Conservation (phyloP, 768 basidiomycete genomes). For the Tephrocybe sp. region DNA sequence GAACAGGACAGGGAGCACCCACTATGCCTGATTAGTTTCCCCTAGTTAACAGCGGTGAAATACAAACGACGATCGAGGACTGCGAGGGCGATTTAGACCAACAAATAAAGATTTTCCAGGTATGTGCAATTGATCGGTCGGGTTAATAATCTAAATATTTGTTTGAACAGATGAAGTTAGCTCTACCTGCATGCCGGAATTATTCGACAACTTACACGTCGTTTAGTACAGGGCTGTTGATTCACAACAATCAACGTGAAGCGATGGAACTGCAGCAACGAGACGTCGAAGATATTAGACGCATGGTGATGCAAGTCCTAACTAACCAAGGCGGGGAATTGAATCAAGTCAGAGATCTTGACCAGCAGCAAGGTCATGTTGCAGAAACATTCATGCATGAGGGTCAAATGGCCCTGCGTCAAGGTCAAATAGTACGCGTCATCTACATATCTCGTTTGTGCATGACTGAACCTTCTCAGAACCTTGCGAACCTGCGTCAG, state of each 20-base stretch:
- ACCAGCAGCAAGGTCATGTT: constrained; percentile 30
- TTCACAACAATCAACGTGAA: constrained; percentile 29
- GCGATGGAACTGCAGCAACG: constrained; percentile 25
- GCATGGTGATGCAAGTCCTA: constrained; percentile 39
- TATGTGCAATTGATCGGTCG: constrained; percentile 19
- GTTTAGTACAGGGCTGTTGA: constrained; percentile 27
- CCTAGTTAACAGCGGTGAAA: constrained; percentile 45
- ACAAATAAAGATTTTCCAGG: constrained; percentile 44
- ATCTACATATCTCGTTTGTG: neutral
- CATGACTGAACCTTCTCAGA: constrained; percentile 19
- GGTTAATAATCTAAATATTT: neutral
- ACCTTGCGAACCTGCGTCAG: constrained; percentile 28
- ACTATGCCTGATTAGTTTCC: neutral
- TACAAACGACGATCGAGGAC: constrained; percentile 43
- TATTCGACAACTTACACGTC: neutral
- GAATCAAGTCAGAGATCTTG: constrained; percentile 35
- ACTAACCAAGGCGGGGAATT: constrained; percentile 34
- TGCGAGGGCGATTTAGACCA: constrained; percentile 42
- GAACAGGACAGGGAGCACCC: neutral
- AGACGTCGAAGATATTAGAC: constrained; percentile 33
- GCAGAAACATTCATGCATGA: constrained; percentile 51
- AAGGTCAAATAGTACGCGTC: constrained; percentile 2
- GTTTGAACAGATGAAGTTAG: constrained; percentile 24
- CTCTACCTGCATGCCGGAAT: neutral
- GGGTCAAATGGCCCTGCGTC: constrained; percentile 45